A percentile compares a stretch with the other conserved stretches of the same genome.
These are phyloP conservation scores for Aspergillus niger DNA, from an alignment of 2,329 filamentous ascomycete species.

Conservation along the genomic window DNA sequence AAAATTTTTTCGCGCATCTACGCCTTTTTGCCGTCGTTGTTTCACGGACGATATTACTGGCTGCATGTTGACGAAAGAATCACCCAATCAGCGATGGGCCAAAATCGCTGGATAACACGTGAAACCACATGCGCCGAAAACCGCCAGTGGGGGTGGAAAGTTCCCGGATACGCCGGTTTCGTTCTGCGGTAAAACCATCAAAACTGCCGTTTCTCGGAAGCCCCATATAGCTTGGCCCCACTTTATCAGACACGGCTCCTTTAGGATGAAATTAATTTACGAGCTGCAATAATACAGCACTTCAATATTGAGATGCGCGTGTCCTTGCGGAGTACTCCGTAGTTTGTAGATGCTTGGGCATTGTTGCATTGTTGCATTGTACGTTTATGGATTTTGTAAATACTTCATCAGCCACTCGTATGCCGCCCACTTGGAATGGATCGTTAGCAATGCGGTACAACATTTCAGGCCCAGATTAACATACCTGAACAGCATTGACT, in stretches of 20 bases:
- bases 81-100: constrained; percentile 21
- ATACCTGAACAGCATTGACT: constrained; percentile 80
- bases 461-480: constrained; percentile 16
- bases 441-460: constrained; percentile 11
- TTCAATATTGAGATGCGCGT: neutral
- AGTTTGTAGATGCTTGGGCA: constrained; percentile 13
- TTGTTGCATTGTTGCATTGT: constrained; percentile 12
- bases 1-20: constrained; percentile 9
- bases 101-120: constrained; percentile 19
- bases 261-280: constrained; percentile 35
- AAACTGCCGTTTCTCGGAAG: constrained; percentile 35
- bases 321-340: constrained; percentile 8
- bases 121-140: constrained; percentile 32
- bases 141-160: constrained; percentile 23
- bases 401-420: constrained; percentile 82
- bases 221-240: constrained; percentile 19
- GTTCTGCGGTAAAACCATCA: constrained; percentile 29
- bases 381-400: constrained; percentile 29
- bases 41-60: constrained; percentile 19
- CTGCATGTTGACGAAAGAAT: constrained; percentile 9
- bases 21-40: constrained; percentile 18
- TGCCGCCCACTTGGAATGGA: constrained; percentile 67
- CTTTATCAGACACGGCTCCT: constrained; percentile 18
- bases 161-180: constrained; percentile 25
- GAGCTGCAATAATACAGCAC: constrained; percentile 21